phyloP scores from a whole-genome alignment of 179 eudicot species.

The Spinacia oleracea region DNA sequence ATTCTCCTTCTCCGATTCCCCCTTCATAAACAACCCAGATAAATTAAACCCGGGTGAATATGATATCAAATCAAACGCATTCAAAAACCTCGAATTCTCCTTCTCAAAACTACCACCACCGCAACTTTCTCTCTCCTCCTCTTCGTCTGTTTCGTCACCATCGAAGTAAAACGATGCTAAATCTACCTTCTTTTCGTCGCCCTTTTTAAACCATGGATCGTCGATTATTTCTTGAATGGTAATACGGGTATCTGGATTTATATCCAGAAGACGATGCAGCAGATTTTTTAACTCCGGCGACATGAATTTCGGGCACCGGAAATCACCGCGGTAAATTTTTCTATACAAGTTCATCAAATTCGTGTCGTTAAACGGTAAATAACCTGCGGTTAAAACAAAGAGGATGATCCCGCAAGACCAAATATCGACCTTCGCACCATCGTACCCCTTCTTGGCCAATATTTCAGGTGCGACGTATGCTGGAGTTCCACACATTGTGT shows the following conservation, averaged over 20 bases:
- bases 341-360: constrained; percentile 42
- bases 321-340: constrained; percentile 40
- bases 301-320: constrained; percentile 37
- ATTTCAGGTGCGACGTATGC: constrained; percentile 54
- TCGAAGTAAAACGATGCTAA: constrained; percentile 19
- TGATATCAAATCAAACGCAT: constrained; percentile 49
- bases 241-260: constrained; percentile 37
- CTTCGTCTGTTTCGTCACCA: background rate
- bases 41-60: constrained; percentile 42
- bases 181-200: constrained; percentile 19
- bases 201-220: constrained; percentile 43
- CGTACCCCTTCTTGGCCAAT: constrained; percentile 41
- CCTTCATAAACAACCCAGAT: constrained; percentile 34
- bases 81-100: constrained; percentile 25
- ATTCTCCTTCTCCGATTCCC: constrained; percentile 11
- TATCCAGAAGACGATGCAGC: constrained; percentile 34
- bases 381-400: constrained; percentile 38
- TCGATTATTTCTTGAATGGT: constrained; percentile 31
- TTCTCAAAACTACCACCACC: constrained; percentile 8
- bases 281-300: constrained; percentile 34
- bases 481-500: constrained; percentile 50
- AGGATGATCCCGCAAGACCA: constrained; percentile 51
- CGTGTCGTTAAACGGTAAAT: constrained; percentile 41
- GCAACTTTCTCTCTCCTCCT: background rate
- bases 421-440: constrained; percentile 39